Evolutionary conservation across 2,329 filamentous ascomycete species (phyloP).

Genomic region (Penicillium carneum): DNA sequence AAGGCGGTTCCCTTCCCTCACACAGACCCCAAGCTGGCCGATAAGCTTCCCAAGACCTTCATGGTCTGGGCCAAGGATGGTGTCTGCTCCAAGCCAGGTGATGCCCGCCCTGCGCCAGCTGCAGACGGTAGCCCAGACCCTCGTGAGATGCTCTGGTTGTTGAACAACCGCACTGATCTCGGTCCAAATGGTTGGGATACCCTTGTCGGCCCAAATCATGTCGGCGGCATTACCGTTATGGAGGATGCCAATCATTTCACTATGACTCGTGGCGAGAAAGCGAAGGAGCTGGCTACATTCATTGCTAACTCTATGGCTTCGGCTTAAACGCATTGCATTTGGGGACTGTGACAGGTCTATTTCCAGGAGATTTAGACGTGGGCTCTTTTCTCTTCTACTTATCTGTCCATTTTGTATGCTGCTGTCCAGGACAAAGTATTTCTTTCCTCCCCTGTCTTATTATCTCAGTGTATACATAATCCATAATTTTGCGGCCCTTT

Average conservation of each 20-base stretch:
- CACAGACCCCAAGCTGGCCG: constrained; percentile 37
- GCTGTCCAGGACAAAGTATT: neutral
- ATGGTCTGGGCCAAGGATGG: constrained; percentile 60
- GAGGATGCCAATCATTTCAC: constrained; percentile 49
- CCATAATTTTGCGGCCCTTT: constrained; percentile 14
- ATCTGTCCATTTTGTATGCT: constrained; percentile 1
- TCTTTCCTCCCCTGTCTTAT: constrained; percentile 11
- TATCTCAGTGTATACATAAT: constrained; percentile 14
- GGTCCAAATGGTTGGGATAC: constrained; percentile 58
- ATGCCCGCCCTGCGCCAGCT: constrained; percentile 50
- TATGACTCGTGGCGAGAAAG: constrained; percentile 42
- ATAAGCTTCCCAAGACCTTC: constrained; percentile 52
- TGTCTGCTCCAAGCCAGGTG: constrained; percentile 53
- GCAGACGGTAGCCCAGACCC: constrained; percentile 53
- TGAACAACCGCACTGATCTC: constrained; percentile 58
- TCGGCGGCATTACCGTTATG: constrained; percentile 44
- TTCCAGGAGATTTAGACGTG: constrained; percentile 1
- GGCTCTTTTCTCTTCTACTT: neutral
- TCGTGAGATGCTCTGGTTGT: constrained; percentile 58
- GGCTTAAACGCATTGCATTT: constrained; percentile 22
- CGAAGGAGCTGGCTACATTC: constrained; percentile 41
- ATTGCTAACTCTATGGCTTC: constrained; percentile 39
- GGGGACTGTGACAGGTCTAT: neutral
- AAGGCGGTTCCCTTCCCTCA: constrained; percentile 45
- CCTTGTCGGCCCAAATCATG: constrained; percentile 51